These are phyloP conservation scores for Eucalyptus globulus DNA, from an alignment of 345 rosid genomes.

Conservation along the genomic window DNA sequence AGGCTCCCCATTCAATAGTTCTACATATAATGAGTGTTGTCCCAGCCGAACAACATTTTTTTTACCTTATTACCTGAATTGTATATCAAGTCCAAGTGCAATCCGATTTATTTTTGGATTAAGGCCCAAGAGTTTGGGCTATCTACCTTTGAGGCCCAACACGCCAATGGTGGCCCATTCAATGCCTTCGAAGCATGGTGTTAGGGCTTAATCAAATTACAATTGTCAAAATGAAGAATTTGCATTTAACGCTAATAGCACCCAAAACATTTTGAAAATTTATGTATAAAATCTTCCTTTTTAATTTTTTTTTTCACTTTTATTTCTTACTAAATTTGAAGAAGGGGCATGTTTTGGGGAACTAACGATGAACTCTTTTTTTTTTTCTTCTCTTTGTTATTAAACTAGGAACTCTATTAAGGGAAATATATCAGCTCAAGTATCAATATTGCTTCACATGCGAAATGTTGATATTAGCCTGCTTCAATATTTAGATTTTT, in stretches of 20 bases:
- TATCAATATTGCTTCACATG: not conserved
- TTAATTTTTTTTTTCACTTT: not conserved
- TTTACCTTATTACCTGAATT: not conserved
- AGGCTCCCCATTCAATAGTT: too few relatives aligned
- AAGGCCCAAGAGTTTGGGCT: not conserved
- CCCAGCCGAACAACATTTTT: not conserved
- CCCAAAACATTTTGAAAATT: not conserved
- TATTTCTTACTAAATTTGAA: not conserved
- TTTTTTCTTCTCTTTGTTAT: too few relatives aligned
- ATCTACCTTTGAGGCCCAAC: not conserved
- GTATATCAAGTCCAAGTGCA: not conserved
- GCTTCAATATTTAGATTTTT: not conserved
- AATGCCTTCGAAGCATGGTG: not conserved
- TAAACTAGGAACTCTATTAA: not conserved
- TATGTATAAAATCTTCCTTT: not conserved
- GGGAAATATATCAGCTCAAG: not conserved
- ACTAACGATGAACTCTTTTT: not conserved
- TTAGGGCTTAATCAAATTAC: not conserved
- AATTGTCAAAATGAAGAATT: not conserved
- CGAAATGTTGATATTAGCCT: not conserved
- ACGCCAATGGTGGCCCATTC: fast-evolving
- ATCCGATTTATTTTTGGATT: not conserved
- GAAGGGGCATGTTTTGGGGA: not conserved
- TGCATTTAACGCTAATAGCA: not conserved
- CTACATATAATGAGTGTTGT: not conserved